Conservation (phyloP, 2,329 filamentous ascomycete species). For the Colletotrichum tabaci region DNA sequence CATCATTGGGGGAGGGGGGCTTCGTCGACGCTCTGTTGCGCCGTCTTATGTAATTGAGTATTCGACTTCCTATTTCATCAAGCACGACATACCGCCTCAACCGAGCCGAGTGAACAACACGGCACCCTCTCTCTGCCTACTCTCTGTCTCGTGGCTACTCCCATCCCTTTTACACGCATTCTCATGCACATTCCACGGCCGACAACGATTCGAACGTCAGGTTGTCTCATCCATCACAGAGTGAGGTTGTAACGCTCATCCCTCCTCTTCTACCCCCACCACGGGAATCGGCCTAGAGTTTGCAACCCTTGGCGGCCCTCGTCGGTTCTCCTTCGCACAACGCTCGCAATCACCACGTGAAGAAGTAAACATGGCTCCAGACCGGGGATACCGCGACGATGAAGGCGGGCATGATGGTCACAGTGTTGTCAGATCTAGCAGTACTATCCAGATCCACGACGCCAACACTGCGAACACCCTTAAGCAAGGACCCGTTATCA, state of each 20-base stretch:
- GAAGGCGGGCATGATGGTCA: neutral
- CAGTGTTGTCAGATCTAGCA: neutral
- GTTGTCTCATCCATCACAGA: neutral
- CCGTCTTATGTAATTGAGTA: conserved; percentile 21
- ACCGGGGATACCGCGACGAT: conserved; percentile 15
- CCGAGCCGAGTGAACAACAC: neutral
- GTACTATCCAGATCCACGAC: neutral
- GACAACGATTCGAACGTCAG: neutral
- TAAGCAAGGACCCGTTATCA: conserved; percentile 43
- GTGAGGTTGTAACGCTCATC: neutral
- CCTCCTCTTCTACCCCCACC: neutral
- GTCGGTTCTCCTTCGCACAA: neutral
- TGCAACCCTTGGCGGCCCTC: neutral
- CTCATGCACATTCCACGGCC: neutral
- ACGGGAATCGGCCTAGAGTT: neutral
- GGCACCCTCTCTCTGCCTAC: neutral
- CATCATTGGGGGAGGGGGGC: conserved; percentile 2
- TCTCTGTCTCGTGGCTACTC: neutral
- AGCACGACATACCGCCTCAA: neutral
- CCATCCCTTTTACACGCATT: neutral
- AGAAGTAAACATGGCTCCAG: conserved; percentile 27
- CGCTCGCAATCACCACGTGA: neutral
- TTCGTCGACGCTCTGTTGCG: neutral
- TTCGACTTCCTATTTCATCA: conserved; percentile 7
- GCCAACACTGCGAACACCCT: neutral